phyloP scores from a whole-genome alignment of 2,329 filamentous ascomycete genomes.

The Xylariaceae sp. region DNA sequence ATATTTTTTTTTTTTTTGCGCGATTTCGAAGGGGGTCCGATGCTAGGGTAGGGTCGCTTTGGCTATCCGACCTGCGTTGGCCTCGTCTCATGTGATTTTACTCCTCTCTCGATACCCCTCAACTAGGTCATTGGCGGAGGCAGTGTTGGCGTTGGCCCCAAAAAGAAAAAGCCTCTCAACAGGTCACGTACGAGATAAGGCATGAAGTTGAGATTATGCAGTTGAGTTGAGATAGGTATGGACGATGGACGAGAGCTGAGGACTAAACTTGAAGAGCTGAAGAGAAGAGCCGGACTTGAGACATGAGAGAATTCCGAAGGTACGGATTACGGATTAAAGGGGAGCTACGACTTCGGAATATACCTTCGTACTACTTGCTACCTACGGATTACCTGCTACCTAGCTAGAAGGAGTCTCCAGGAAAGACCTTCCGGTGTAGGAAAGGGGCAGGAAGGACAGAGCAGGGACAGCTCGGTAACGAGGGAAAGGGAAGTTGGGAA shows the following conservation, averaged over 20 bases:
- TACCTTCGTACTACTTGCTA: neutral
- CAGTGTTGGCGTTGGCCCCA: too few relatives aligned
- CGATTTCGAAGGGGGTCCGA: neutral
- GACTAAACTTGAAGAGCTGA: neutral
- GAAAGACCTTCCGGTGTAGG: neutral
- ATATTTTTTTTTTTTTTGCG: neutral
- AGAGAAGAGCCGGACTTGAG: neutral
- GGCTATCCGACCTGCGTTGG: neutral
- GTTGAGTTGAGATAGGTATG: neutral
- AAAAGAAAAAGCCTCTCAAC: too few relatives aligned
- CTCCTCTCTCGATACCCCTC: too few relatives aligned
- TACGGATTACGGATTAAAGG: neutral
- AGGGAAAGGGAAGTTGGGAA: neutral
- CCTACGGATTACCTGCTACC: too few relatives aligned
- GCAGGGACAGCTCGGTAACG: constrained; percentile 1
- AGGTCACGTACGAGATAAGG: neutral
- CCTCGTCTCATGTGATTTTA: neutral
- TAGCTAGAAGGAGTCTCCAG: too few relatives aligned
- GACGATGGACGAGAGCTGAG: constrained; percentile 3
- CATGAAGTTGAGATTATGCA: too few relatives aligned
- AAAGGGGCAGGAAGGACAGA: neutral
- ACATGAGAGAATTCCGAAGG: neutral
- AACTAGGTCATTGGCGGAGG: too few relatives aligned
- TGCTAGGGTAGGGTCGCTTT: neutral
- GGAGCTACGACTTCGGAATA: neutral